Evolutionary conservation across 768 basidiomycete species (phyloP).

Genomic region (Lactarius hengduanensis): DNA sequence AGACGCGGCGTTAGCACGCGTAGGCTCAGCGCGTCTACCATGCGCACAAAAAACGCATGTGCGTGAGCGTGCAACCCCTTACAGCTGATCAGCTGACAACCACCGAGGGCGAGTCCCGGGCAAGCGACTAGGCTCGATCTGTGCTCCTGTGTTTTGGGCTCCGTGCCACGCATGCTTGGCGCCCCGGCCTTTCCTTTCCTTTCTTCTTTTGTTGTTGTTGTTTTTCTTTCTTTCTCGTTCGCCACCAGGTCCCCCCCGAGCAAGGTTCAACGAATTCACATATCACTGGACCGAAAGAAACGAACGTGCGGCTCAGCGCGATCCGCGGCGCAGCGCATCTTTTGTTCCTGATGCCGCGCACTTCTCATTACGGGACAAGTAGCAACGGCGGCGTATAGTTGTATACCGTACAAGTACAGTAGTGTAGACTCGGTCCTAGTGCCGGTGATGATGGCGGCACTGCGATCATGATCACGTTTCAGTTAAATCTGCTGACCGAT

Average conservation of each 20-base stretch:
- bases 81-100: constrained; percentile 7
- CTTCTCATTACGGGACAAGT: constrained; percentile 1
- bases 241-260: neutral
- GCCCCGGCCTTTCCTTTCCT: neutral
- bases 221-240: neutral
- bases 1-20: constrained; percentile 22
- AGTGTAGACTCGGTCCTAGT: neutral
- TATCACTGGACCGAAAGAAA: constrained; percentile 1
- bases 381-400: neutral
- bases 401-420: neutral
- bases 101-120: neutral
- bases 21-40: constrained; percentile 22
- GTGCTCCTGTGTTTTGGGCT: neutral
- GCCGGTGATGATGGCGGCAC: neutral
- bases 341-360: neutral
- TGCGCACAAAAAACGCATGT: constrained; percentile 4
- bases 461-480: neutral
- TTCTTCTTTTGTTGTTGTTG: neutral
- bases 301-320: neutral
- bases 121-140: constrained; percentile 1
- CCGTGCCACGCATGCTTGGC: neutral
- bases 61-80: neutral
- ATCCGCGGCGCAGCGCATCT: constrained; percentile 15
- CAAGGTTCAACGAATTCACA: neutral
- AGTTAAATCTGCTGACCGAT: neutral